Conservation (phyloP, 306 rosid species). For the Comarum palustre region DNA sequence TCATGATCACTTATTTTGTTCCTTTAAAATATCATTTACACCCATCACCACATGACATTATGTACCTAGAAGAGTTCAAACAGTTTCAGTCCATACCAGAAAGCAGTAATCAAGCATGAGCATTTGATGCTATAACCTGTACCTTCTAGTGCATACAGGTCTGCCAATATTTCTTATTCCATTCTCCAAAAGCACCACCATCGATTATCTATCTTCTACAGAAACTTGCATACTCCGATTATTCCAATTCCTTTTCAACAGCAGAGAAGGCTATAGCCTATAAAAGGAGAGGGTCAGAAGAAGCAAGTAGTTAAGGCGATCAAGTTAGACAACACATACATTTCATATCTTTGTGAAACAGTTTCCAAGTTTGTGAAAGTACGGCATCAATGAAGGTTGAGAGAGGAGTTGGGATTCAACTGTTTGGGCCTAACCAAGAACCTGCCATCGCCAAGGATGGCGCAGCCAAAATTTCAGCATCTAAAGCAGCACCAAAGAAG, state of each 20-base stretch:
- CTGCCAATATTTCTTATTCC: constrained; percentile 10
- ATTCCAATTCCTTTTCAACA: constrained; percentile 31
- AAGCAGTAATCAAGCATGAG: constrained; percentile 19
- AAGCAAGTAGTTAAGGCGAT: constrained; percentile 1
- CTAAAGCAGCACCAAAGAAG: constrained; percentile 58
- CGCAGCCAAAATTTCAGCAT: constrained; percentile 35
- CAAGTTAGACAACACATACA: constrained; percentile 4
- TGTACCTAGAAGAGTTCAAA: neutral
- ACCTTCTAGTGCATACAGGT: constrained; percentile 7
- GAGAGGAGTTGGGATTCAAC: constrained; percentile 36
- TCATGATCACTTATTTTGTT: too few species aligned
- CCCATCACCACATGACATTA: too few species aligned
- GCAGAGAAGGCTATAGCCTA: constrained; percentile 9
- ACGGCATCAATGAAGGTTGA: constrained; percentile 49
- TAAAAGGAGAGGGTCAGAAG: constrained; percentile 18
- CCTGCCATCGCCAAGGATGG: constrained; percentile 28
- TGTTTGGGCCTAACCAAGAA: constrained; percentile 48
- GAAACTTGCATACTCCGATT: neutral
- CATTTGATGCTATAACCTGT: constrained; percentile 28
- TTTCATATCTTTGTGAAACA: constrained; percentile 5
- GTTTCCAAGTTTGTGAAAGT: neutral
- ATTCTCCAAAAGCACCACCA: constrained; percentile 17
- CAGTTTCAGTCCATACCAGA: neutral
- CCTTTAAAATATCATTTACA: too few species aligned
- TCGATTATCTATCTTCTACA: neutral